Evolutionary conservation across 257 asterid genomes (phyloP).

Genomic region (Agastache rugosa): DNA sequence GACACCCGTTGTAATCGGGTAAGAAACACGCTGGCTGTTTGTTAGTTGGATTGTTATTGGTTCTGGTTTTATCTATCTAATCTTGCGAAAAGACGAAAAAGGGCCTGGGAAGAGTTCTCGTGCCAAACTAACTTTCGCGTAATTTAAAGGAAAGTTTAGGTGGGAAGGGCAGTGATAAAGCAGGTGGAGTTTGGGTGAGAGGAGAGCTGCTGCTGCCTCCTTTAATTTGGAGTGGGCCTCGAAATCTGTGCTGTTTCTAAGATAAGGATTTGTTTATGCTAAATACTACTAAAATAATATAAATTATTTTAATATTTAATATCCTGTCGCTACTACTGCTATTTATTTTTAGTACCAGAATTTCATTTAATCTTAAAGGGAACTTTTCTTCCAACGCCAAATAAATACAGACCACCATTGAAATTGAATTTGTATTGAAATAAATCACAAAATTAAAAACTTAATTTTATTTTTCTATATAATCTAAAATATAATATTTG

Average conservation of each 20-base stretch:
- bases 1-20: slow-evolving; percentile 38
- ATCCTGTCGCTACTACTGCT: no score
- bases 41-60: slow-evolving; percentile 42
- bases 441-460: no score
- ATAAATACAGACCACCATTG: no score
- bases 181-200: slow-evolving; percentile 36
- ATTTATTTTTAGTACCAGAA: no score
- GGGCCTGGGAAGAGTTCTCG: slow-evolving; percentile 15
- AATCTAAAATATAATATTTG: no score
- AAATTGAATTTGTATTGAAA: no score
- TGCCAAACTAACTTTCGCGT: slow-evolving; percentile 6
- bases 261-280: slow-evolving; percentile 37
- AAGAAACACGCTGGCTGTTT: slow-evolving; percentile 46
- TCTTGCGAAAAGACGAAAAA: slow-evolving; percentile 24
- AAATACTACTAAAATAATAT: not conserved
- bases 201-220: slow-evolving; percentile 9
- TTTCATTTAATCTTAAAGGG: no score
- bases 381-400: no score
- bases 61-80: slow-evolving; percentile 27
- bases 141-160: slow-evolving; percentile 32
- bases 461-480: no score
- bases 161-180: slow-evolving; percentile 28
- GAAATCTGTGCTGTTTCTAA: slow-evolving; percentile 28
- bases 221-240: slow-evolving; percentile 40
- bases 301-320: no score